These are phyloP conservation scores for Polytrichum commune DNA, from an alignment of 225 moss, liverwort and hornwort species.

Conservation along the genomic window DNA sequence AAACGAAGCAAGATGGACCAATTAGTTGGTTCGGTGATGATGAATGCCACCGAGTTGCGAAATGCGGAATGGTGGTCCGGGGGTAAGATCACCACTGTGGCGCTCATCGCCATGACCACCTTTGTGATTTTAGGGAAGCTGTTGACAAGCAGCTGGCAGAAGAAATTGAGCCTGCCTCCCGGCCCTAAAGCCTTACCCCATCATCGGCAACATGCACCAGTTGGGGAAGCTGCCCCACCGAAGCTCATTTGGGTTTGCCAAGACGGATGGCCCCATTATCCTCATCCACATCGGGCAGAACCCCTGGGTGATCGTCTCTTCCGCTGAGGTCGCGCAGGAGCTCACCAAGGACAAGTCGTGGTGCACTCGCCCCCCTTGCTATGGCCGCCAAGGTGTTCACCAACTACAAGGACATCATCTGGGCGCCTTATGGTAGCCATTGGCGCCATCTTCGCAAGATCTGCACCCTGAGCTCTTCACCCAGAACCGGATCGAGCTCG, in stretches of 20 bases:
- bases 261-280: constrained; percentile 17
- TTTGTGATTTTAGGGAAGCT: background rate
- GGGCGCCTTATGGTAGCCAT: background rate
- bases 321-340: constrained; percentile 15
- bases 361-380: constrained; percentile 4
- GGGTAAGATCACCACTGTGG: background rate
- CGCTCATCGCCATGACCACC: background rate
- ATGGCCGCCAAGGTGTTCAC: background rate
- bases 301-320: constrained; percentile 9
- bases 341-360: constrained; percentile 24
- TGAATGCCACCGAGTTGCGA: no score
- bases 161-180: constrained; percentile 8
- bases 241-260: constrained; percentile 1
- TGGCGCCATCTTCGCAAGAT: constrained; percentile 27
- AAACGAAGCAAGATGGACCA: no score
- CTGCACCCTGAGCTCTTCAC: constrained; percentile 18
- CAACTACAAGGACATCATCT: constrained; percentile 1
- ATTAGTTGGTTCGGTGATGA: no score
- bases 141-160: background rate
- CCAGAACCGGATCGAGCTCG: constrained; percentile 5
- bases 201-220: constrained; percentile 16
- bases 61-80: background rate
- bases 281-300: constrained; percentile 12
- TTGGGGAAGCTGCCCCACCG: background rate
- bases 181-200: constrained; percentile 16